Percentiles rank a stretch among this genome's conserved stretches.
Conservation (phyloP, 2,329 filamentous ascomycete species). For the Colletotrichum nymphaeae region DNA sequence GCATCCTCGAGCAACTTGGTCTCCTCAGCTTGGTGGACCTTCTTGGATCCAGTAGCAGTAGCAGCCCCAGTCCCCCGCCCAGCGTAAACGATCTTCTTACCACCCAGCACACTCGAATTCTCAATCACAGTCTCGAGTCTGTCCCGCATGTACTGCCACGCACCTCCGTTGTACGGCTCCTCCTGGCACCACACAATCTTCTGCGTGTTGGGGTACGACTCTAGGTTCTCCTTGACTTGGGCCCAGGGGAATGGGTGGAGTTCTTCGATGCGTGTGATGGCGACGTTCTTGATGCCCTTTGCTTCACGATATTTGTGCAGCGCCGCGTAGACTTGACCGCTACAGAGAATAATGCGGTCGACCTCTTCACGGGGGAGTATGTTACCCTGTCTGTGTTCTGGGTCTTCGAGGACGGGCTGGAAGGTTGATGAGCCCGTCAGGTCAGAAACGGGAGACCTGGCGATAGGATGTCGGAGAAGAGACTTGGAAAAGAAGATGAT, state of each 20-base stretch:
- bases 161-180: conserved; percentile 41
- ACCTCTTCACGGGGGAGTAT: conserved; percentile 87
- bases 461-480: conserved; percentile 91
- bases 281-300: conserved; percentile 27
- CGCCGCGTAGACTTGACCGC: conserved; percentile 93
- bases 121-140: conserved; percentile 36
- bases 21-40: conserved; percentile 14
- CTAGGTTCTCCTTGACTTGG: conserved; percentile 37
- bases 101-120: not conserved
- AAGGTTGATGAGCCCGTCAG: conserved; percentile 93
- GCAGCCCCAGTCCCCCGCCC: conserved; percentile 5
- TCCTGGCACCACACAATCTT: conserved; percentile 41
- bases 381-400: conserved; percentile 73
- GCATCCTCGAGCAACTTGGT: not conserved
- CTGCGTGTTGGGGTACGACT: conserved; percentile 38
- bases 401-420: conserved; percentile 95
- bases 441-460: conserved; percentile 88
- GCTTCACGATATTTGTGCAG: conserved; percentile 67
- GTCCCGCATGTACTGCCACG: conserved; percentile 40
- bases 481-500: conserved; percentile 99
- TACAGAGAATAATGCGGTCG: conserved; percentile 92
- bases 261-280: conserved; percentile 41
- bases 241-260: conserved; percentile 42
- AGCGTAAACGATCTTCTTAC: not conserved
- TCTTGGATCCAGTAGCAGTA: conserved; percentile 15